Evolutionary conservation across 345 rosid genomes (phyloP), one percentile per base, ranked within the genome.

Genomic region (Kernera saxatilis): DNA sequence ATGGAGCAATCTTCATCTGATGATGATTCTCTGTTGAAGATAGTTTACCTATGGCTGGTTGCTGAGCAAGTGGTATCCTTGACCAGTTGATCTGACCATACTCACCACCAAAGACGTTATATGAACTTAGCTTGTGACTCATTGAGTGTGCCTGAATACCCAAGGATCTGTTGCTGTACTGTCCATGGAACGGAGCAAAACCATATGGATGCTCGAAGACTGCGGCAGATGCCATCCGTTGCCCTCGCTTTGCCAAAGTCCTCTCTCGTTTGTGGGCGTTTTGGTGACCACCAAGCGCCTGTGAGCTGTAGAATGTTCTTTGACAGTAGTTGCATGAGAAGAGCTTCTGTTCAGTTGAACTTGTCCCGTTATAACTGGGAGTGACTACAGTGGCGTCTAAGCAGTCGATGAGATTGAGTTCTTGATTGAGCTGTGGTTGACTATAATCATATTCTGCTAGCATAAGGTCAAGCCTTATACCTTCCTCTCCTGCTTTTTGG

Each of bases 281-380:
- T 79, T 91, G 97, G 66, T 91, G 97, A 2, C 97, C 97, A 19
- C 97, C 97, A 15, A 91, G 89, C 0, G 97, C 97, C 62, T 91
- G 97, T 33, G 97, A 91, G 68, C 96, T 88, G 53, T 88, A 86
- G 83, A 91, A 91, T 60, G 87, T 91, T 69, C 97, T 82, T 64
- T 88, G 91, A 70, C 97, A 91, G 70, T 88, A 91, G 81, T 87
- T 91, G 80, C 97, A 91, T 3, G 93, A 81, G 81, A 91, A 91
- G 14, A 88, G 82, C 56, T 93, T 70, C 29, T 82, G 83, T 67
- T 84, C 86, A 0, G 73, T 75, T 62, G 50, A 56, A 66, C 51
- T 59, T 69, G 72, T 39, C 76, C 71, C 53, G 67, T 57, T 46
- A 67, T 43, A 52, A 77, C 81, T 45, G 54, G 41, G 77, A 74